Conservation (phyloP, 805 yeast genomes). For the Hanseniaspora lindneri region DNA sequence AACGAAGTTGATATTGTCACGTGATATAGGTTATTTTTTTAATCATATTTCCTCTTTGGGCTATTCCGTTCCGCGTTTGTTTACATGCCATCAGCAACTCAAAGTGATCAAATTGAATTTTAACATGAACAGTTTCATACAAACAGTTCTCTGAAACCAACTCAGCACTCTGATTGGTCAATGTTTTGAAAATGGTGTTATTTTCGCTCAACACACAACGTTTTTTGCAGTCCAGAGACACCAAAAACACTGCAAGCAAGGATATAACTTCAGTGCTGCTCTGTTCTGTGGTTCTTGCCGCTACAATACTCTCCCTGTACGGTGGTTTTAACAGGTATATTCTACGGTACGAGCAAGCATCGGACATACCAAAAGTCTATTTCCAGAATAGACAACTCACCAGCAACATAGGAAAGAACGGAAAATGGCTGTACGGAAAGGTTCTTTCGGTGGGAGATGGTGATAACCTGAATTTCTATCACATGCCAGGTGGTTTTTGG, state of each 20-base stretch:
- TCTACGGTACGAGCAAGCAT: conserved; percentile 39
- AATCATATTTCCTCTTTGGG: not conserved
- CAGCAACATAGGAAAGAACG: conserved; percentile 12
- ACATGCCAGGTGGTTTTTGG: conserved; percentile 79
- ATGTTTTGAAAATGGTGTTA: not conserved
- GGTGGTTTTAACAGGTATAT: conserved; percentile 37
- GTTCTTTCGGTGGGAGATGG: conserved; percentile 93
- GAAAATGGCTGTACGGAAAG: conserved; percentile 45
- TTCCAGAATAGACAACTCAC: conserved; percentile 28
- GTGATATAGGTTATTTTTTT: too few species aligned
- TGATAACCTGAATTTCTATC: conserved; percentile 84
- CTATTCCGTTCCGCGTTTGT: not conserved
- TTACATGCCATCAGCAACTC: too few species aligned
- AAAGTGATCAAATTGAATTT: too few species aligned
- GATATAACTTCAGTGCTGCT: conserved; percentile 19
- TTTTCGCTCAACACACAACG: not conserved
- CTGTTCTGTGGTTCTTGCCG: conserved; percentile 29
- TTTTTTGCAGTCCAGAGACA: not conserved
- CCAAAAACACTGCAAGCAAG: not conserved
- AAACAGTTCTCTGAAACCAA: too few species aligned
- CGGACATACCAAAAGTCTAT: conserved; percentile 38
- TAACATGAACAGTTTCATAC: too few species aligned
- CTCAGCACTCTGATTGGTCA: not conserved
- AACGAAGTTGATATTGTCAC: not conserved
- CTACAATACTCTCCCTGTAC: conserved; percentile 34